phyloP scores from a whole-genome alignment of 139 green algal species.

The Chlorella sp. region DNA sequence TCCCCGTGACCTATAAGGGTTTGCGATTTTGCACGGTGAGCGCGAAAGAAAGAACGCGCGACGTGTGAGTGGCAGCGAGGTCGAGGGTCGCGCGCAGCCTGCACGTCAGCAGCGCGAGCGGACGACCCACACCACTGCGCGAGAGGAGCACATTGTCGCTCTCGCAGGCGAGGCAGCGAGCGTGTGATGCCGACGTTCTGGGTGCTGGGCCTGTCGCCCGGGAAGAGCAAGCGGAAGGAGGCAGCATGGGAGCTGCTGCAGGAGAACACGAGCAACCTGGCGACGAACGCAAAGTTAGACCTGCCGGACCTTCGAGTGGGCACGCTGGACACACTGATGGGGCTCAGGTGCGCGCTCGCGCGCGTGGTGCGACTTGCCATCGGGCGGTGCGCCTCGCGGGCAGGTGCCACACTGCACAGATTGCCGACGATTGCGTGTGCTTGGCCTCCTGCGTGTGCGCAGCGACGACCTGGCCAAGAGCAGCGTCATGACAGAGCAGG shows the following conservation, averaged over 20 bases:
- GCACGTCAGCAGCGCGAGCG: too few species aligned
- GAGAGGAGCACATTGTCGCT: neutral
- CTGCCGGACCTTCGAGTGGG: slow-evolving; percentile 88
- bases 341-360: slow-evolving; percentile 40
- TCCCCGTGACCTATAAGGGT: too few species aligned
- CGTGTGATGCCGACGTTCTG: slow-evolving; percentile 49
- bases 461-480: slow-evolving; percentile 91
- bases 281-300: slow-evolving; percentile 65
- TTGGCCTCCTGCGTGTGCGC: too few species aligned
- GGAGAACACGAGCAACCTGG: slow-evolving; percentile 48
- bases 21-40: too few species aligned
- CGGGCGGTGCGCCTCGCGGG: too few species aligned
- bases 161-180: too few species aligned
- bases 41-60: too few species aligned
- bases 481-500: slow-evolving; percentile 64
- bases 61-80: too few species aligned
- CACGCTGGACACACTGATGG: slow-evolving; percentile 91
- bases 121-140: too few species aligned
- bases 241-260: slow-evolving; percentile 67
- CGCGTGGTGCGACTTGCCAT: too few species aligned
- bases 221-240: slow-evolving; percentile 36
- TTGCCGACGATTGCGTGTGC: neutral
- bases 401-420: too few species aligned
- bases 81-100: too few species aligned
- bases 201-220: slow-evolving; percentile 65